phyloP scores from a whole-genome alignment of 768 basidiomycete genomes.

The Suillus discolor region DNA sequence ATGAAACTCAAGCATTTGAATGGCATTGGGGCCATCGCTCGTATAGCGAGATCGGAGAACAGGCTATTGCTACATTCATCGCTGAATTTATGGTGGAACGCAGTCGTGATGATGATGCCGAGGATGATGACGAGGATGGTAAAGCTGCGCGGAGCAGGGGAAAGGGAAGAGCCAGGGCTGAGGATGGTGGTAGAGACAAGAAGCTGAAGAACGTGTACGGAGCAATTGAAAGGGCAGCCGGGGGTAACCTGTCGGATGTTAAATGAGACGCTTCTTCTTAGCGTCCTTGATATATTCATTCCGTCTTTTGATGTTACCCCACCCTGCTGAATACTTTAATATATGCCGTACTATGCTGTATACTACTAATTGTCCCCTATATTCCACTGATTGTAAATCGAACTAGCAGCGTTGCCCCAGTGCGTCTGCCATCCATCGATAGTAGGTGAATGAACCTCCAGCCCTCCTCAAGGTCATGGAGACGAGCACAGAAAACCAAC shows the following conservation, averaged over 20 bases:
- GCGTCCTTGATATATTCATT: background rate
- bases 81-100: constrained; percentile 74
- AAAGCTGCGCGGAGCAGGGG: constrained; percentile 16
- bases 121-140: constrained; percentile 35
- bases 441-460: constrained; percentile 55
- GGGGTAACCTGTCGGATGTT: constrained; percentile 50
- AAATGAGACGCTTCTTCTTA: constrained; percentile 19
- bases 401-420: constrained; percentile 32
- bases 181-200: constrained; percentile 32
- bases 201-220: constrained; percentile 48
- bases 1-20: constrained; percentile 46
- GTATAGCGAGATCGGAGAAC: constrained; percentile 82
- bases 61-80: constrained; percentile 71
- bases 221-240: constrained; percentile 67
- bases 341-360: background rate
- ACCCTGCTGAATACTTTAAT: background rate
- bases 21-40: constrained; percentile 90
- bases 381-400: constrained; percentile 20
- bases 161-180: constrained; percentile 20
- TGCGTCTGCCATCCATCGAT: constrained; percentile 49
- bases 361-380: background rate
- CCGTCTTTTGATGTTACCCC: background rate
- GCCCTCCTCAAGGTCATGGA: constrained; percentile 47
- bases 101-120: constrained; percentile 29
- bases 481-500: constrained; percentile 55